Evolutionary conservation across 1,284 basidiomycete genomes (phyloP).

Genomic region (Lentinus polychrous): DNA sequence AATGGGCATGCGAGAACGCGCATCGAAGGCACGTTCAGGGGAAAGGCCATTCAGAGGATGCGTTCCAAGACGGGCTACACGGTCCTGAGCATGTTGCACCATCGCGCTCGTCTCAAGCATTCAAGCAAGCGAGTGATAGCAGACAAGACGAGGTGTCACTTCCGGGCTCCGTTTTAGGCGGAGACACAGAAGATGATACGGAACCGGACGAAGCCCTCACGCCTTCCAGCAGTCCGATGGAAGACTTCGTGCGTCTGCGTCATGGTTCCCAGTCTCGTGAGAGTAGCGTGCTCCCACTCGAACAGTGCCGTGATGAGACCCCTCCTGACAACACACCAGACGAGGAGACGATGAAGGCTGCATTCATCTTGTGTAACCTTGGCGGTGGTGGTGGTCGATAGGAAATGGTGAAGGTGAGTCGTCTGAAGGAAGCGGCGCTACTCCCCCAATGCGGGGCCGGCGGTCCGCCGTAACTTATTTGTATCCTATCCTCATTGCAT

Average conservation of each 20-base stretch:
- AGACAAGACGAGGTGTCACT: slow-evolving; percentile 22
- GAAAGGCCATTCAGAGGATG: slow-evolving; percentile 18
- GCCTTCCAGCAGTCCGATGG: slow-evolving; percentile 26
- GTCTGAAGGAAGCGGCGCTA: too few species aligned
- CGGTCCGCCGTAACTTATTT: too few species aligned
- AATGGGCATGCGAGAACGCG: slow-evolving; percentile 68
- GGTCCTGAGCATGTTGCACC: background rate
- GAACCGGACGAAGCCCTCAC: slow-evolving; percentile 32
- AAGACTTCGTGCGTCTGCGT: background rate
- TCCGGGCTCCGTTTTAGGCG: slow-evolving; percentile 23
- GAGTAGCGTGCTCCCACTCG: background rate
- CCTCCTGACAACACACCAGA: slow-evolving; percentile 27
- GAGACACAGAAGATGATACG: slow-evolving; percentile 29
- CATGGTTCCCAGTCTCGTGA: background rate
- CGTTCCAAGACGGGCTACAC: background rate
- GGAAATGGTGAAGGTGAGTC: too few species aligned
- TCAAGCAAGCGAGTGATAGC: slow-evolving; percentile 5
- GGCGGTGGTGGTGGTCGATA: slow-evolving; percentile 20
- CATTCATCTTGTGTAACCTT: slow-evolving; percentile 53
- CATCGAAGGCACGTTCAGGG: slow-evolving; percentile 14
- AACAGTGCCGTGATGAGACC: background rate
- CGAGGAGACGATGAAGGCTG: slow-evolving; percentile 60
- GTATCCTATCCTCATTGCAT: too few species aligned
- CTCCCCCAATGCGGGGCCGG: too few species aligned
- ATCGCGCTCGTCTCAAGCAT: background rate